A percentile compares a stretch with the other conserved stretches of the same genome.
phyloP scores from a whole-genome alignment of 1,284 basidiomycete species.

The Neonothopanus nambi region DNA sequence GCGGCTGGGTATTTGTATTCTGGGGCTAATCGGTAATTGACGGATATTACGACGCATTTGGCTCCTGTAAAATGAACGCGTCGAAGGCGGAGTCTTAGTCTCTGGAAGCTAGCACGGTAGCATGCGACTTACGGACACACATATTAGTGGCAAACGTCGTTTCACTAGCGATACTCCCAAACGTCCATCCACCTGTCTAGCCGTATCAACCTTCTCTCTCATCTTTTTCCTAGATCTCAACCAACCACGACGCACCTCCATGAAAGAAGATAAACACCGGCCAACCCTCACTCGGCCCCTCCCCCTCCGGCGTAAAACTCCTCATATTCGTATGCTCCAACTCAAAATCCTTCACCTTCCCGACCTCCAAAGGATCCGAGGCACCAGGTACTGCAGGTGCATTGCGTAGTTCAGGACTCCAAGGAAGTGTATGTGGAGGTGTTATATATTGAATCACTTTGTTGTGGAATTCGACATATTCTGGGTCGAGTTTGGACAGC shows the following conservation, averaged over 20 bases:
- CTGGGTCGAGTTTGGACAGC: conserved; percentile 54
- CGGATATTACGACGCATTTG: conserved; percentile 57
- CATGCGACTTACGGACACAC: conserved; percentile 48
- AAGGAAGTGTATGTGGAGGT: conserved; percentile 56
- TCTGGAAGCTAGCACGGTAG: not conserved
- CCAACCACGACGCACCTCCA: conserved; percentile 42
- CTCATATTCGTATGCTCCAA: conserved; percentile 24
- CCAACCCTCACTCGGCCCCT: conserved; percentile 52
- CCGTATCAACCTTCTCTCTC: not conserved
- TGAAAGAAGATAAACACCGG: conserved; percentile 33
- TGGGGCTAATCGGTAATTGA: conserved; percentile 76
- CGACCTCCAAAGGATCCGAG: conserved; percentile 54
- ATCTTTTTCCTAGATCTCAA: not conserved
- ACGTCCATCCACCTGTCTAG: conserved; percentile 64
- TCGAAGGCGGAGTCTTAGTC: not conserved
- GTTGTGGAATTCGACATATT: conserved; percentile 66
- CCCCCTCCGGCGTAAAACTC: conserved; percentile 58
- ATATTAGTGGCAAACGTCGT: conserved; percentile 59
- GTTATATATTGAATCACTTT: conserved; percentile 42
- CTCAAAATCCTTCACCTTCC: conserved; percentile 44
- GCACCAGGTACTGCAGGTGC: conserved; percentile 56
- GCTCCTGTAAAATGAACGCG: conserved; percentile 39
- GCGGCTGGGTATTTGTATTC: conserved; percentile 76
- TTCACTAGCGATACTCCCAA: conserved; percentile 61
- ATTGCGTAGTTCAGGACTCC: conserved; percentile 57